These are phyloP conservation scores for Silybum marianum DNA, from an alignment of 129 eudicot genomes.

Conservation along the genomic window DNA sequence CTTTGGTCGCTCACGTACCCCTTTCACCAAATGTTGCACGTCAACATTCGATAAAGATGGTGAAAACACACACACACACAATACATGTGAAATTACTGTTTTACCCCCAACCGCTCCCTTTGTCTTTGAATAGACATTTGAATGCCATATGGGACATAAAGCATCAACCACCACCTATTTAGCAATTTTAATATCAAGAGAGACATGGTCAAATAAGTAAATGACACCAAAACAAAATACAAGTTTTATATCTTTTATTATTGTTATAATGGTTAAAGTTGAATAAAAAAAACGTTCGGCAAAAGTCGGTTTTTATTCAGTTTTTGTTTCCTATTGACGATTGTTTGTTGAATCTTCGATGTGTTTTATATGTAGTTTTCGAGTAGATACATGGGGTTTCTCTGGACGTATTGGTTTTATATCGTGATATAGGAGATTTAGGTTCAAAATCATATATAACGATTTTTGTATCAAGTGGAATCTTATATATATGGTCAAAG, in stretches of 20 bases:
- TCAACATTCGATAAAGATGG: conserved; percentile 28
- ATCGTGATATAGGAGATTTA: not conserved
- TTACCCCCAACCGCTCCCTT: conserved; percentile 11
- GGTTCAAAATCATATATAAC: not conserved
- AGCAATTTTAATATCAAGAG: not conserved
- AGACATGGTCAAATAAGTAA: not conserved
- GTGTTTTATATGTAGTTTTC: not conserved
- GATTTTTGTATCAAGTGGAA: not conserved
- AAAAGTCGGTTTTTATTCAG: not conserved
- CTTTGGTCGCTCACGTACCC: conserved; percentile 21
- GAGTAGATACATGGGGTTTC: not conserved
- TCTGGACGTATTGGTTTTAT: not conserved
- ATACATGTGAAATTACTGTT: conserved; percentile 1
- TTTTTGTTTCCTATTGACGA: not conserved
- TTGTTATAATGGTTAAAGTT: not conserved
- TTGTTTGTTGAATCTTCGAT: not conserved
- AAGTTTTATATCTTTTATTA: not conserved
- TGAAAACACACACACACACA: conserved; percentile 2
- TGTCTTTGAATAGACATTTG: conserved; percentile 10
- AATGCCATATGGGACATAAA: conserved; percentile 4
- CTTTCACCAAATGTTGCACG: conserved; percentile 38
- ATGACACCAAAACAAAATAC: not conserved
- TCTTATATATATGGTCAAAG: conserved; percentile 1
- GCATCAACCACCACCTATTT: not conserved
- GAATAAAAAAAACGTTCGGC: not conserved